Evolutionary conservation across 805 yeast species (phyloP).

Genomic region (Hanseniaspora occidentalis): DNA sequence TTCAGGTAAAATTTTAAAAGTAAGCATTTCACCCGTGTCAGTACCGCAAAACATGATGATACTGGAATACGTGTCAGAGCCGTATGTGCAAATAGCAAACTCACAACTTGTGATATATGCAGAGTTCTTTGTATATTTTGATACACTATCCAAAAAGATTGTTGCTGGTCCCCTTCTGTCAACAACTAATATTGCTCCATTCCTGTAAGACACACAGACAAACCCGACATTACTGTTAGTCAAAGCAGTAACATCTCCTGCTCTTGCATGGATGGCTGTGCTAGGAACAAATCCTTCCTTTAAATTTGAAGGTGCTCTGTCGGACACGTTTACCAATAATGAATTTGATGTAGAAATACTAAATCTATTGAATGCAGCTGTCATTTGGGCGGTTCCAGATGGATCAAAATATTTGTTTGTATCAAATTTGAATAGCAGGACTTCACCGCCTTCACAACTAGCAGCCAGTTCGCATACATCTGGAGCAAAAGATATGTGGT

Average conservation of each 20-base stretch:
- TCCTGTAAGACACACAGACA: constrained; percentile 63
- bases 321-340: constrained; percentile 35
- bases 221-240: constrained; percentile 70
- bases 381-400: constrained; percentile 10
- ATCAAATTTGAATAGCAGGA: constrained; percentile 62
- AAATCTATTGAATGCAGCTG: constrained; percentile 16
- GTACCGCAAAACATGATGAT: constrained; percentile 69
- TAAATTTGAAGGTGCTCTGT: constrained; percentile 37
- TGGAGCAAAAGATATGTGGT: constrained; percentile 59
- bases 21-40: constrained; percentile 52
- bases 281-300: constrained; percentile 54
- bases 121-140: constrained; percentile 14
- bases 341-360: constrained; percentile 12
- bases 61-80: constrained; percentile 59
- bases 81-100: constrained; percentile 59
- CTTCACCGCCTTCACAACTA: constrained; percentile 57
- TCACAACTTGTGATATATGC: constrained; percentile 46
- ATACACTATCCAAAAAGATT: constrained; percentile 32
- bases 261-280: constrained; percentile 31
- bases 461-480: constrained; percentile 58
- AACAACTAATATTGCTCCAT: constrained; percentile 62
- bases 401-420: constrained; percentile 35
- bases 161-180: constrained; percentile 75
- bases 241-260: constrained; percentile 45
- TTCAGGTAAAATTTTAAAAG: constrained; percentile 54